A percentile compares a stretch with the other conserved stretches of the same genome.
Evolutionary conservation across 83 land plant species (phyloP).

Genomic region (Picea abies): DNA sequence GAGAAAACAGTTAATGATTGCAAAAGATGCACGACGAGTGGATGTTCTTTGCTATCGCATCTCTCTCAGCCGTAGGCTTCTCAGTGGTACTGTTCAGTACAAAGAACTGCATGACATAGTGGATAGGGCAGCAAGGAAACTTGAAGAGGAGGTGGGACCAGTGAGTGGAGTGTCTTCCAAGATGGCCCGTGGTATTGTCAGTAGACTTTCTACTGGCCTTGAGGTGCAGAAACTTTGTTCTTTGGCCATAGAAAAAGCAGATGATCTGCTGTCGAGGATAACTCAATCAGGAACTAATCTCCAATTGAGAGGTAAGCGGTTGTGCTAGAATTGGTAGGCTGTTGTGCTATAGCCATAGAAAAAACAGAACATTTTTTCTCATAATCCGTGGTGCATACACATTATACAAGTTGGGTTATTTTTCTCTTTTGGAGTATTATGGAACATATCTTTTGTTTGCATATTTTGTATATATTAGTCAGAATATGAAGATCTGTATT

Average conservation of each 20-base stretch:
- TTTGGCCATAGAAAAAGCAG: conserved; percentile 51
- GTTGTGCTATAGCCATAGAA: background rate
- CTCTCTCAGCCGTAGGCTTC: conserved; percentile 55
- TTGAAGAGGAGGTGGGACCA: conserved; percentile 75
- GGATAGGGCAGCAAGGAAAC: conserved; percentile 46
- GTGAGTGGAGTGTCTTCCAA: conserved; percentile 37
- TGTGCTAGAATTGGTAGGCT: background rate
- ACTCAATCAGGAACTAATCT: background rate
- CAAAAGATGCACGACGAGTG: conserved; percentile 84
- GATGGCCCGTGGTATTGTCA: conserved; percentile 76
- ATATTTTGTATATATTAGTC: conserved; percentile 6
- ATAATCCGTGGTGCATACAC: background rate
- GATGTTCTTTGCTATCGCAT: conserved; percentile 74
- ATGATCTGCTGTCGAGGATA: conserved; percentile 25
- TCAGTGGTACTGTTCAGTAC: conserved; percentile 47
- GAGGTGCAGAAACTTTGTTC: conserved; percentile 67
- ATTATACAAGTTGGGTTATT: background rate
- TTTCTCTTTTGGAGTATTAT: background rate
- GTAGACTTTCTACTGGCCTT: conserved; percentile 62
- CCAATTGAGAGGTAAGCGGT: conserved; percentile 4
- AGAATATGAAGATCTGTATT: background rate
- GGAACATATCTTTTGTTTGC: background rate
- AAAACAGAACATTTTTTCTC: background rate
- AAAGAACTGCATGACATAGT: conserved; percentile 43
- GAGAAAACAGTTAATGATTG: conserved; percentile 70